A percentile compares a stretch with the other conserved stretches of the same genome.
phyloP scores from a whole-genome alignment of 202 grass and related monocot species.

The Hordeum pubiflorum region DNA sequence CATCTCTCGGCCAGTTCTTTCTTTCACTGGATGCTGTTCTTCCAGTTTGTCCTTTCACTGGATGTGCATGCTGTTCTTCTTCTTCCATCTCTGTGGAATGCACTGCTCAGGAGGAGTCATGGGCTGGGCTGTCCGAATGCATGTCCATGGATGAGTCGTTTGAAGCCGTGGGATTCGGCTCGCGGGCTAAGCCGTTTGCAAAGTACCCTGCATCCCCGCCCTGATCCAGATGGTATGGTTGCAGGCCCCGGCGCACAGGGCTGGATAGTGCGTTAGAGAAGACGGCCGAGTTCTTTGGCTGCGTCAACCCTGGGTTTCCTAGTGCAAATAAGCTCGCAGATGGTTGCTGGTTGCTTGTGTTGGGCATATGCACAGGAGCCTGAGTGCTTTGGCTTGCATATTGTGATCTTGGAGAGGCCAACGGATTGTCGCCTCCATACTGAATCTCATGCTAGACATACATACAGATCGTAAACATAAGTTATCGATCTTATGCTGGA shows the following conservation, averaged over 20 bases:
- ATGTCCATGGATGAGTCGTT: constrained; percentile 63
- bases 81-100: not conserved
- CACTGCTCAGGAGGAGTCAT: constrained; percentile 37
- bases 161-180: constrained; percentile 28
- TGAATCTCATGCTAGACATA: constrained; percentile 55
- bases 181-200: not conserved
- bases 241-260: constrained; percentile 44
- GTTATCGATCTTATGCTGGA: not conserved
- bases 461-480: not conserved
- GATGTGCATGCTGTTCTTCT: constrained; percentile 24
- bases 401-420: constrained; percentile 47
- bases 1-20: not conserved
- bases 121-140: constrained; percentile 55
- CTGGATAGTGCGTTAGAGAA: constrained; percentile 62
- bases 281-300: constrained; percentile 44
- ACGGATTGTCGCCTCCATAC: constrained; percentile 41
- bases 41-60: not conserved
- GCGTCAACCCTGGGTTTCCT: constrained; percentile 26
- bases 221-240: constrained; percentile 58
- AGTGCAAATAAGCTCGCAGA: constrained; percentile 17
- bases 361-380: constrained; percentile 21
- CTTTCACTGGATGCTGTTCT: constrained; percentile 17
- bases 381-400: constrained; percentile 31
- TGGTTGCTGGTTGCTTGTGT: constrained; percentile 38
- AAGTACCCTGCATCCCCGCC: constrained; percentile 45